Base-by-base conservation (phyloP, 2,329 filamentous ascomycete genomes). In the Escovopsis weberi region DNA sequence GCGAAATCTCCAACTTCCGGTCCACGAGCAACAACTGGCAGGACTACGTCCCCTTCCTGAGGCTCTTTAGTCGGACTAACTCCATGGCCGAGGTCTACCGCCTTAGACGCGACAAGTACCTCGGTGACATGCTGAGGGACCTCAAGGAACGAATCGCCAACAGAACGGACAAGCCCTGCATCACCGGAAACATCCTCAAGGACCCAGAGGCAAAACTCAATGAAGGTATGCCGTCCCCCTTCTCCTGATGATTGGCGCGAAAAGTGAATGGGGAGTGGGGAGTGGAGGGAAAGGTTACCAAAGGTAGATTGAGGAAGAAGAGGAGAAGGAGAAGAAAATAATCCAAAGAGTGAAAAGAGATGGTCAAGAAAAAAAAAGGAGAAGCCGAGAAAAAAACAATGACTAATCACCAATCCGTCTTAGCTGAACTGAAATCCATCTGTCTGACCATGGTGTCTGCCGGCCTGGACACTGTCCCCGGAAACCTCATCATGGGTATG, bases 21-120 rank as follows among this genome's bases (percentile, higher is more conserved):
- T 82, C 76, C 26, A 89, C 83, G 0, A 85, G 80, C 52, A 85
- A 87, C 55, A 89, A 89, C 57, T 85, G 82, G 76, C 81, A 85
- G 53, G 85, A 91, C 53, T 89, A 89, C 50, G 75, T 91, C n/a
- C 83, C 85, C 0, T 53, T 88, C 5, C 57, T 91, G 46, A 70
- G 85, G 26, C 58, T 86, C 2, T 70, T 75, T 49, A 72, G 78
- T 2, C 74, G 68, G 30, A 70, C 70, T 48, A 85, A 76, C 52
- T 66, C 67, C 3, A 70, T 76, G 39, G 81, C 83, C 0, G 62
- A 71, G 7, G 74, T 78, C 46, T 85, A 79, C 59, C 73, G 82
- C 33, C 63, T 65, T n/a, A 69, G 84, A 18, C 69, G 84, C 41
- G 82, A 86, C 48, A 73, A 69, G 41, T 85, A 65, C 67, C 75